A percentile compares a stretch with the other conserved stretches of the same genome.
phyloP scores from a whole-genome alignment of 208 protist genomes.

The Angomonas ambiguus region DNA sequence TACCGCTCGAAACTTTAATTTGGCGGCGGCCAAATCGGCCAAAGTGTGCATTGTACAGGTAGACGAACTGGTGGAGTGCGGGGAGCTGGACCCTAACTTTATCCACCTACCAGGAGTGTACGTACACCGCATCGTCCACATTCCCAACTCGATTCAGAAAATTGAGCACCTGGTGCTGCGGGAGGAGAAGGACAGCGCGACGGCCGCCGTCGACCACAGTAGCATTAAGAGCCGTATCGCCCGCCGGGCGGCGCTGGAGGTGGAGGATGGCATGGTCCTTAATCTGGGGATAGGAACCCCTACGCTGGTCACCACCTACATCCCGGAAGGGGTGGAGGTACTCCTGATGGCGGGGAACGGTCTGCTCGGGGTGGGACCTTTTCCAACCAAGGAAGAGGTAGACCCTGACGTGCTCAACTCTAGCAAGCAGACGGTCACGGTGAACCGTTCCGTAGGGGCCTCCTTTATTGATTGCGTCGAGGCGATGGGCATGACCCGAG shows the following conservation, averaged over 20 bases:
- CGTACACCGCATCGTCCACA: conserved; percentile 85
- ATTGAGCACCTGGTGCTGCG: conserved; percentile 27
- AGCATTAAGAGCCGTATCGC: conserved; percentile 83
- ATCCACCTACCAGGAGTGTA: conserved; percentile 93
- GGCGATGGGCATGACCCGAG: conserved; percentile 94
- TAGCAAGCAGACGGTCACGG: conserved; percentile 94
- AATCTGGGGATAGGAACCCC: conserved; percentile 96
- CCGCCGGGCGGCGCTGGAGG: conserved; percentile 89
- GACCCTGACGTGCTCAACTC: conserved; percentile 95
- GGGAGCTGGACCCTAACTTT: conserved; percentile 84
- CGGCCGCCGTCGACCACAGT: conserved; percentile 10
- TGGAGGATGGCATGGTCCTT: conserved; percentile 93
- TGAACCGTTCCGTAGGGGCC: conserved; percentile 58
- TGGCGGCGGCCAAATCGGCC: conserved; percentile 67
- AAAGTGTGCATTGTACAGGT: conserved; percentile 92
- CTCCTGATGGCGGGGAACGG: conserved; percentile 88
- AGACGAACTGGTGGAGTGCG: conserved; percentile 91
- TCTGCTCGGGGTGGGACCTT: conserved; percentile 87
- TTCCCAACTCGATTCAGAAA: conserved; percentile 21
- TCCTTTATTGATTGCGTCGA: conserved; percentile 72
- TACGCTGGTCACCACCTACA: conserved; percentile 88
- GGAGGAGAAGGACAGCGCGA: conserved; percentile 6
- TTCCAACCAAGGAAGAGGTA: conserved; percentile 59
- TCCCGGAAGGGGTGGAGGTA: conserved; percentile 72
- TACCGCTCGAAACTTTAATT: conserved; percentile 93